These are phyloP conservation scores for Smittium mucronatum DNA, from an alignment of 371 early-diverging fungal genomes.

Conservation along the genomic window DNA sequence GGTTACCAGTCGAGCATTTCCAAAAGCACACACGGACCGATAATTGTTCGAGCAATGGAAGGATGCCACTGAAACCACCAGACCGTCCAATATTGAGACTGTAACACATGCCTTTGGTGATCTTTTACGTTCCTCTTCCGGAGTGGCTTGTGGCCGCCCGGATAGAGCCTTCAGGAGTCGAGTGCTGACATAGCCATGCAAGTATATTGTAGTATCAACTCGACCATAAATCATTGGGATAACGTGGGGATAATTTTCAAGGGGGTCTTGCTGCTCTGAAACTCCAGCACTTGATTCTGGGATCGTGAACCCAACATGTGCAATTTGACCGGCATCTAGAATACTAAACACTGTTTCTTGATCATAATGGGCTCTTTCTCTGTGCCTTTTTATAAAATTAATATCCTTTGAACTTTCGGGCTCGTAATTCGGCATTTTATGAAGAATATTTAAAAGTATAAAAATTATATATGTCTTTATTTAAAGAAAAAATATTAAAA, in stretches of 20 bases:
- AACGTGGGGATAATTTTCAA: background rate
- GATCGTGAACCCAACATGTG: background rate
- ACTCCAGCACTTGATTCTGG: background rate
- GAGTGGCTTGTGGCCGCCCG: background rate
- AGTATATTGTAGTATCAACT: background rate
- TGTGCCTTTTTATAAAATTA: background rate
- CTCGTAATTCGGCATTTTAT: background rate
- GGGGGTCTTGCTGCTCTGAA: background rate
- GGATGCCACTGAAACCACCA: background rate
- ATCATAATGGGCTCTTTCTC: background rate
- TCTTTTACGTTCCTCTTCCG: background rate
- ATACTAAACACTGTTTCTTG: background rate
- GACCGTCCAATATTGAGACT: background rate
- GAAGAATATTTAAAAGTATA: background rate
- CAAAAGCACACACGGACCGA: background rate
- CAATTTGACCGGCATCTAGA: background rate
- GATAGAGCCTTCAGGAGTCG: constrained; percentile 4
- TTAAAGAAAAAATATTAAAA: no score
- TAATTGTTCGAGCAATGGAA: background rate
- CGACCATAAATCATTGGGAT: constrained; percentile 9
- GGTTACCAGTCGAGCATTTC: background rate
- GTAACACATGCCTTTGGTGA: background rate
- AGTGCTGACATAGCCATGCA: constrained; percentile 3
- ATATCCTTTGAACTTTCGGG: constrained; percentile 1
- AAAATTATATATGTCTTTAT: background rate